Evolutionary conservation across 2,329 filamentous ascomycete genomes (phyloP).

Genomic region (Aureobasidium sp.): DNA sequence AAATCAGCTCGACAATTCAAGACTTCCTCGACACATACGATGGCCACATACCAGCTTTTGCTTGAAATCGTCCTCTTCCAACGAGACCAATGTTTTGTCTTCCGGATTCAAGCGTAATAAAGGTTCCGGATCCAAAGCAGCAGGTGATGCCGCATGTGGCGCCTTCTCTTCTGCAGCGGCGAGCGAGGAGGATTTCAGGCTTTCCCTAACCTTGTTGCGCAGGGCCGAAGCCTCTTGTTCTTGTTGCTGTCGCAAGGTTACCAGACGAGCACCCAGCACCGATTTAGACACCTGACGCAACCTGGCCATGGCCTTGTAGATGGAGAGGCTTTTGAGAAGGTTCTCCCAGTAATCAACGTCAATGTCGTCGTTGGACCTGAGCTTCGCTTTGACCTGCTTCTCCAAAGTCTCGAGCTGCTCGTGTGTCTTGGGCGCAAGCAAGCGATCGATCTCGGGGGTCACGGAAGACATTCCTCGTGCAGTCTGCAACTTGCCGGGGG

Average conservation of each 20-base stretch:
- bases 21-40: background rate
- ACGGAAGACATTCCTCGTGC: slow-evolving; percentile 78
- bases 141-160: background rate
- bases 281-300: slow-evolving; percentile 70
- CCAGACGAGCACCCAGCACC: slow-evolving; percentile 63
- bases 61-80: slow-evolving; percentile 54
- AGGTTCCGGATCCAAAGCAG: slow-evolving; percentile 56
- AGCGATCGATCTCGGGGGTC: slow-evolving; percentile 76
- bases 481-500: slow-evolving; percentile 48
- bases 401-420: slow-evolving; percentile 84
- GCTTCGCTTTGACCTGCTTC: slow-evolving; percentile 76
- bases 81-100: slow-evolving; percentile 53
- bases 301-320: slow-evolving; percentile 89
- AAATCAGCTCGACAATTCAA: background rate
- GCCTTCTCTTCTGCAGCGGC: background rate
- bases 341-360: slow-evolving; percentile 98
- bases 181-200: background rate
- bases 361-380: slow-evolving; percentile 82
- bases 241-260: slow-evolving; percentile 60
- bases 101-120: slow-evolving; percentile 56
- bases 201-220: slow-evolving; percentile 8
- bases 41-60: slow-evolving; percentile 43
- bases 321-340: slow-evolving; percentile 70
- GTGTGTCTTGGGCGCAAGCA: slow-evolving; percentile 76
- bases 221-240: slow-evolving; percentile 55